These are phyloP conservation scores for Nemania sp. DNA, from an alignment of 2,329 filamentous ascomycete genomes.

Conservation along the genomic window DNA sequence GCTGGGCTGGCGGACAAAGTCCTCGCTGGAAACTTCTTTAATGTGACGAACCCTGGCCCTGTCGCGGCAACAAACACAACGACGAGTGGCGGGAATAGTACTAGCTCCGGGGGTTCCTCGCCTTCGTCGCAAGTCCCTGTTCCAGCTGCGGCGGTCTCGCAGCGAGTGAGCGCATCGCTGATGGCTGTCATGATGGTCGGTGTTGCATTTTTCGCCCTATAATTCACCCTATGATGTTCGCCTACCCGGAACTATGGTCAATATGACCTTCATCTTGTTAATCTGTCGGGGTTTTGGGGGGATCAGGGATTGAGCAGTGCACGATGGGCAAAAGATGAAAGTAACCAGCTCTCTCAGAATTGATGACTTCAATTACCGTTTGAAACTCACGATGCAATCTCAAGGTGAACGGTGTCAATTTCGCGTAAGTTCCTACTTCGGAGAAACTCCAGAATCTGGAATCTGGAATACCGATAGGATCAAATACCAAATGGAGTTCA, in stretches of 20 bases:
- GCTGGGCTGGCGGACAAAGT: slow-evolving; percentile 50
- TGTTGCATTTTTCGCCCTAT: slow-evolving; percentile 45
- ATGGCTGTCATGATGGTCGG: slow-evolving; percentile 43
- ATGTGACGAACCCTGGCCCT: slow-evolving; percentile 50
- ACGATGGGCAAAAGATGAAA: neutral
- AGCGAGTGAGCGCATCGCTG: slow-evolving; percentile 43
- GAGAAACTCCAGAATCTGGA: slow-evolving; percentile 13
- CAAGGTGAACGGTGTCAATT: neutral
- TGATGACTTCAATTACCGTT: neutral
- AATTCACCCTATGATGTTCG: no score
- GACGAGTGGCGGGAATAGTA: slow-evolving; percentile 29
- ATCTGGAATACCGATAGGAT: slow-evolving; percentile 12
- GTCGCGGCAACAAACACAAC: slow-evolving; percentile 1
- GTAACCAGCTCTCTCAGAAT: neutral
- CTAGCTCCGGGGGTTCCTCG: slow-evolving; percentile 26
- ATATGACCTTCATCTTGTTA: neutral
- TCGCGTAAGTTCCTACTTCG: slow-evolving; percentile 24
- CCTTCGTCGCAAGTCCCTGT: slow-evolving; percentile 37
- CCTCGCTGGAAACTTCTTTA: slow-evolving; percentile 53
- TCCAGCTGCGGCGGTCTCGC: slow-evolving; percentile 37
- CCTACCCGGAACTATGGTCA: slow-evolving; percentile 11
- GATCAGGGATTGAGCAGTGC: neutral
- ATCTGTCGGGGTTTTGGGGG: neutral
- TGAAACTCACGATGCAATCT: slow-evolving; percentile 7
- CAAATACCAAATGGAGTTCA: slow-evolving; percentile 25